Base-by-base conservation (phyloP, 805 yeast species). In the Yamadazyma tumulicola region DNA sequence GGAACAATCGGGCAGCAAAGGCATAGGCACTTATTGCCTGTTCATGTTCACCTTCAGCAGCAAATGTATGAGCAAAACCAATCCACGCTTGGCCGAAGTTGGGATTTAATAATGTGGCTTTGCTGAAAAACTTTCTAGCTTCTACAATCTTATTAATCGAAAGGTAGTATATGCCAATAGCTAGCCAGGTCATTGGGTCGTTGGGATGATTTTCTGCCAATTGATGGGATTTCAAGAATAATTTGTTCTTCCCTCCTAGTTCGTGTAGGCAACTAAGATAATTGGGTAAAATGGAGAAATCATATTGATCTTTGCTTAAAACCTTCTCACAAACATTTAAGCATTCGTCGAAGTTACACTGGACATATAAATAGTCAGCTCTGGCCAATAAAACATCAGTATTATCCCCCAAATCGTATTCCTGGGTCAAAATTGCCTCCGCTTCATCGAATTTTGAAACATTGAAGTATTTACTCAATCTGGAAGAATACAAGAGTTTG, bases 1-100 rank as follows among this genome's bases (percentile, higher is more conserved):
- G 88, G 51, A 93, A 93, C 27, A 89, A 70, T 42, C 96, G 67
- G 1, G 96, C 87, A 0, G 97, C 97, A 9, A 95, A 89, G 1
- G 97, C 89, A 59, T 89, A 93, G 0, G 97, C 97, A 37, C 96
- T 83, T 15, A 93, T 83, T 1, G 97, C 97, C 59, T 93, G 97
- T 56, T 93, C 99, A 56, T 93, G 97, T 59, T 93, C 99, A n/a
- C 96, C 95, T 56, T 93, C 98, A 3, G 85, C 81, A 0, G 96
- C 96, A 73, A 89, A 93, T 0, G 97, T 89, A 52, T 91, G 97
- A 1, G 97, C 97, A 64, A 93, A 93, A 2, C 97, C 98, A 21
- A 93, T 79, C 98, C 98, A 93, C 1, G 97, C 95, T 34, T 85
- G 91, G 0, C 93, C 94, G 62, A 85, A 88, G 46, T 81, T 85